Conservation (phyloP, 768 basidiomycete species). For the Hygrocybe punicea region DNA sequence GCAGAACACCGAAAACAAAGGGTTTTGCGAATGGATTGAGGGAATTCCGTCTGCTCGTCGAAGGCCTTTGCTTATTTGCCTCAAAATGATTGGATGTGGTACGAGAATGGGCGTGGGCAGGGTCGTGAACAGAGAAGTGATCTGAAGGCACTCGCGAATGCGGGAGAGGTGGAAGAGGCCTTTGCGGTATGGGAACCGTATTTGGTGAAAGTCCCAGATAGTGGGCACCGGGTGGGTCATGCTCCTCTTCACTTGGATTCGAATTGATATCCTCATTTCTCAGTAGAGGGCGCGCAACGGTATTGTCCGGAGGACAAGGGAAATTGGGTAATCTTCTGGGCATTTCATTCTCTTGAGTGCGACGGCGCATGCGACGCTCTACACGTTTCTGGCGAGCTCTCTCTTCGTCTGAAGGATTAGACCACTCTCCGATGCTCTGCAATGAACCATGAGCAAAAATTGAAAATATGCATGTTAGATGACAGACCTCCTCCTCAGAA, state of each 20-base stretch:
- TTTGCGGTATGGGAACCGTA: conserved; percentile 38
- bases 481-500: conserved; percentile 68
- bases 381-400: conserved; percentile 65
- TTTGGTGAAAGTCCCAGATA: conserved; percentile 42
- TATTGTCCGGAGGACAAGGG: conserved; percentile 66
- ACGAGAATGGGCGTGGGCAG: conserved; percentile 63
- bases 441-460: background rate
- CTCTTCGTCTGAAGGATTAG: conserved; percentile 89
- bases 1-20: conserved; percentile 66
- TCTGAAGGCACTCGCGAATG: conserved; percentile 65
- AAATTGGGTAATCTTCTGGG: conserved; percentile 77
- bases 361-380: conserved; percentile 58
- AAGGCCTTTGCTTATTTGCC: conserved; percentile 22
- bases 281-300: conserved; percentile 38
- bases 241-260: conserved; percentile 80
- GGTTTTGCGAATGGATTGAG: conserved; percentile 83
- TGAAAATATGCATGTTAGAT: conserved; percentile 6
- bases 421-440: conserved; percentile 85
- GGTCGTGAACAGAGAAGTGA: conserved; percentile 59
- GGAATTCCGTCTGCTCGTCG: conserved; percentile 32
- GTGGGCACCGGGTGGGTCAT: conserved; percentile 6
- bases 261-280: conserved; percentile 69
- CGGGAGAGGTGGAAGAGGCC: conserved; percentile 56
- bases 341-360: conserved; percentile 49
- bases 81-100: conserved; percentile 22